A percentile compares a stretch with the other conserved stretches of the same genome.
Evolutionary conservation across 805 yeast species (phyloP).

Genomic region (Pichia exigua): DNA sequence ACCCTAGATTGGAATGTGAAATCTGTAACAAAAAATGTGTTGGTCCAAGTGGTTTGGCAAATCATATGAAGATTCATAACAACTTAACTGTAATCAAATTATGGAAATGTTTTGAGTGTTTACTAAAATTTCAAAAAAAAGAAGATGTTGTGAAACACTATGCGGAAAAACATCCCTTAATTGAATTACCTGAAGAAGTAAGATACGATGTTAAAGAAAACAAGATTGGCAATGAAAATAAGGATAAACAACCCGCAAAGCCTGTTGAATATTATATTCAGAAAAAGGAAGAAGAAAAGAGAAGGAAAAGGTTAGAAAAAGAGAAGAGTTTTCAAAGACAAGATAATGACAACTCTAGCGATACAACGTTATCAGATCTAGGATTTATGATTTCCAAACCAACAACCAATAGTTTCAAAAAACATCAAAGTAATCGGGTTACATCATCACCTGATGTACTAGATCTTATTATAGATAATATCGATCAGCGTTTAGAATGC

Average conservation of each 20-base stretch:
- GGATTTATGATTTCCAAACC: constrained; percentile 9
- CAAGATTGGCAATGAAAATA: background rate
- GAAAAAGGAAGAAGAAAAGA: constrained; percentile 4
- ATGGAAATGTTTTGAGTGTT: constrained; percentile 63
- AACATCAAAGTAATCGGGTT: constrained; percentile 29
- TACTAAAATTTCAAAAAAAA: constrained; percentile 44
- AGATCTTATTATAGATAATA: constrained; percentile 33
- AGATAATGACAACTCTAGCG: background rate
- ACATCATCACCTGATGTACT: constrained; percentile 18
- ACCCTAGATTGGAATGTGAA: constrained; percentile 59
- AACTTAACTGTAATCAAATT: constrained; percentile 40
- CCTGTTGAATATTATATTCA: background rate
- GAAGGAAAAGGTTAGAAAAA: background rate
- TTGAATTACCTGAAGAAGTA: constrained; percentile 13
- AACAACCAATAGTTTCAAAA: constrained; percentile 33
- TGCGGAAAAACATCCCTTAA: constrained; percentile 31
- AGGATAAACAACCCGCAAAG: background rate
- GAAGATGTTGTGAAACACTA: constrained; percentile 52
- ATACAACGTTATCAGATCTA: constrained; percentile 1
- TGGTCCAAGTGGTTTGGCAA: constrained; percentile 58
- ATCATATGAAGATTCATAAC: constrained; percentile 72
- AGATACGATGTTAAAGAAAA: constrained; percentile 5
- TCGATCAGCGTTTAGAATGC: constrained; percentile 35
- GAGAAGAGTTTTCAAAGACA: background rate
- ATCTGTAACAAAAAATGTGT: constrained; percentile 66